Percentiles rank a stretch among this genome's conserved stretches.
Conservation (phyloP, 164 flowering plant species). For the Macadamia integrifolia region DNA sequence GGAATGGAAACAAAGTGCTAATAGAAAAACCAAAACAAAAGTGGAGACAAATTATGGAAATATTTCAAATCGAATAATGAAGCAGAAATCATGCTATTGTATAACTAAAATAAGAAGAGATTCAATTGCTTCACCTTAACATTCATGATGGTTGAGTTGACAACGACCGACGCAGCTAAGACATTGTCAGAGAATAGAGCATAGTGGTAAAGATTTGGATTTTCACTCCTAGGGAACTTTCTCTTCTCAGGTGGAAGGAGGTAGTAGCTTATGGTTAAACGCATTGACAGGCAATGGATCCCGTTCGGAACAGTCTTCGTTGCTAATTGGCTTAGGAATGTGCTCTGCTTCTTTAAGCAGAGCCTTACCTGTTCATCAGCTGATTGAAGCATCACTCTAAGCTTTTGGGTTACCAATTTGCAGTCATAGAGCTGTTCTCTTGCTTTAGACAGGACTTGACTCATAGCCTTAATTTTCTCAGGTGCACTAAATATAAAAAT, state of each 20-base stretch:
- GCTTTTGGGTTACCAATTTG: conserved; percentile 74
- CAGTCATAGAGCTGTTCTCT: conserved; percentile 85
- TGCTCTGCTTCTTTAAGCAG: conserved; percentile 98
- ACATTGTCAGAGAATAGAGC: conserved; percentile 98
- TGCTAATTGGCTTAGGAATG: conserved; percentile 91
- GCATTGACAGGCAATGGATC: conserved; percentile 94
- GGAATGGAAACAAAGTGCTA: neutral
- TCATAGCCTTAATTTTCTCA: conserved; percentile 86
- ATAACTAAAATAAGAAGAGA: conserved; percentile 2
- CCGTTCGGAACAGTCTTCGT: conserved; percentile 97
- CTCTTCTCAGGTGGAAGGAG: conserved; percentile 84
- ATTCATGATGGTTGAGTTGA: conserved; percentile 84
- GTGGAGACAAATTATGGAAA: neutral
- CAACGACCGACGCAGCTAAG: conserved; percentile 97
- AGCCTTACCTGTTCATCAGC: conserved; percentile 95
- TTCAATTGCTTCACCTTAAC: conserved; percentile 67
- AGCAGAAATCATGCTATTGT: neutral
- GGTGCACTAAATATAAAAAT: conserved; percentile 51
- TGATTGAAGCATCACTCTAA: conserved; percentile 97
- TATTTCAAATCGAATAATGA: neutral
- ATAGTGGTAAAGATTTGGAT: conserved; percentile 85
- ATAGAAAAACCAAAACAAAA: neutral
- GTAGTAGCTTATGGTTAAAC: conserved; percentile 85
- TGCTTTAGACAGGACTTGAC: conserved; percentile 82
- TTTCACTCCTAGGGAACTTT: conserved; percentile 77